These are phyloP conservation scores for Persicaria tinctoria DNA, from an alignment of 148 eudicot genomes.

Conservation along the genomic window DNA sequence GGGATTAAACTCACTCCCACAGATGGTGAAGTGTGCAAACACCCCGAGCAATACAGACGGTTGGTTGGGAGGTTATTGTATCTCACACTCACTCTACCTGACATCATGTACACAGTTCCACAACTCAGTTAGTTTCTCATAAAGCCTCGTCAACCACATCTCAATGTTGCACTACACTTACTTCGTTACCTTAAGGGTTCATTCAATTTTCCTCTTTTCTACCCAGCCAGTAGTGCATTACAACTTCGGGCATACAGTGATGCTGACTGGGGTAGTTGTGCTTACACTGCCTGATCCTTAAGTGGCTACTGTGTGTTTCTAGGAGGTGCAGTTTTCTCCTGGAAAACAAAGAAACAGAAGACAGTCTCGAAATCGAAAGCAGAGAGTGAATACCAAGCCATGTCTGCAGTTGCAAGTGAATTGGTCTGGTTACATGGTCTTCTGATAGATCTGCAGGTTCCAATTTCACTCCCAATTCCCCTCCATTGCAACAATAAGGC, in stretches of 20 bases:
- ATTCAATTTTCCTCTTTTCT: background rate
- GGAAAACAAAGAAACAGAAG: background rate
- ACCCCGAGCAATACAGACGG: background rate
- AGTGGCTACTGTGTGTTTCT: constrained; percentile 8
- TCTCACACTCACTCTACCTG: constrained; percentile 3
- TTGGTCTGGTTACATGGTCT: too few relatives aligned
- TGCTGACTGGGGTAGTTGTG: constrained; percentile 12
- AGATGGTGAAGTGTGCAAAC: too few relatives aligned
- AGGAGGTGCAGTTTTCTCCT: background rate
- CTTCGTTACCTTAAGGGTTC: background rate
- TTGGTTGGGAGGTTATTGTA: constrained; percentile 5
- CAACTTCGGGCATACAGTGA: background rate
- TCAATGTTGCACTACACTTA: background rate
- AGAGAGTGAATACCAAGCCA: too few relatives aligned
- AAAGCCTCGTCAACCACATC: constrained; percentile 4
- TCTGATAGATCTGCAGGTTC: background rate
- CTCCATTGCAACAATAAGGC: background rate
- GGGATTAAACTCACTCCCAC: too few relatives aligned
- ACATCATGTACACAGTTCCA: background rate
- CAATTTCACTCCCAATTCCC: background rate
- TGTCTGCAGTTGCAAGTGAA: too few relatives aligned
- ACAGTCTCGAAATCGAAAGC: too few relatives aligned
- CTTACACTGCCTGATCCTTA: background rate
- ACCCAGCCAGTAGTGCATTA: too few relatives aligned
- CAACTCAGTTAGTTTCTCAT: background rate